Evolutionary conservation across 2,329 filamentous ascomycete genomes (phyloP), one percentile per base, ranked within the genome.

Genomic region (Aspergillus sp.): DNA sequence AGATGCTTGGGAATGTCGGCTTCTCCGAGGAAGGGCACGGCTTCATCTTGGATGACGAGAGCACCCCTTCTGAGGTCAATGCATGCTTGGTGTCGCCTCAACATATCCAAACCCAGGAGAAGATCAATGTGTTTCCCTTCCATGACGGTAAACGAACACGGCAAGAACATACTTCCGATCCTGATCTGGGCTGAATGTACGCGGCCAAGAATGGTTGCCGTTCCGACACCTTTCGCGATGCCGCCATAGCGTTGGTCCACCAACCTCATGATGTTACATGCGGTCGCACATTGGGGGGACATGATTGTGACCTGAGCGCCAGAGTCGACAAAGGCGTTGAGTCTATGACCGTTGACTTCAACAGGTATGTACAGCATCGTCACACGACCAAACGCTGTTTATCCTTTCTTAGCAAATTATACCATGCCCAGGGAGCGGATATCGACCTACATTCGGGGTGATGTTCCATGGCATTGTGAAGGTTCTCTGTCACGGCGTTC

Each of bases 111-210:
- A 4, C 93, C 93, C 9, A 98, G 80, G 2, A 98, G 78, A 12
- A 98, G 76, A 64, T 97, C 93, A 26, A 98, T 93, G 41, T 89
- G 83, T 69, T 97, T 98, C 52, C 93, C 93, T 71, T 98, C 93
- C 93, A 98, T 98, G 61, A 98, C 93, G 3, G 93, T 98, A 67
- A 98, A 98, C 47, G 90, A 93, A 71, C 90, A 97, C 3, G 91
- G 85, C 55, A 98, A 75, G 62, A 89, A 90, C 49, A 91, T 80
- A 34, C 79, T 82, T 42, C 91, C 93, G 54, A 98, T 93, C 67
- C 88, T 91, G 67, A 98, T 94, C 67, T 91, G 89, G 7, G 93
- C 93, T 19, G 88, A 89, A 67, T 98, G 93, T 4, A 98, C 93
- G 41, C 93, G 88, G 29, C 93, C 93, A 13, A 98, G 83, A 56